Percentiles rank a stretch among this genome's conserved stretches.
phyloP scores from a whole-genome alignment of 78 protist species.

The Dictyostelium capitatum region DNA sequence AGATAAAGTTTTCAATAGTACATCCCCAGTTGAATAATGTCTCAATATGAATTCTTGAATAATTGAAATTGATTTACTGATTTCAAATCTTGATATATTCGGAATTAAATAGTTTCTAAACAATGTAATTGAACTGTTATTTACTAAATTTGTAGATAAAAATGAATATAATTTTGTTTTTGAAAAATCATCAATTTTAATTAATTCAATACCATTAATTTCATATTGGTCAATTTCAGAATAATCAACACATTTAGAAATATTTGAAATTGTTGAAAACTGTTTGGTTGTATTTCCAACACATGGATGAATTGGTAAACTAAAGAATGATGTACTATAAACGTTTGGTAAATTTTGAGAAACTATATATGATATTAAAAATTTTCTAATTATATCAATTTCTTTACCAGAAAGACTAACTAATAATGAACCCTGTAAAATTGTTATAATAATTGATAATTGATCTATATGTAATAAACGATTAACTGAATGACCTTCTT shows the following conservation, averaged over 20 bases:
- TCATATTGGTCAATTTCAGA: not conserved
- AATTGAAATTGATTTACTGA: not conserved
- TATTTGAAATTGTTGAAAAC: not conserved
- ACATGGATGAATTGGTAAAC: not conserved
- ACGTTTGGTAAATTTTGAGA: not conserved
- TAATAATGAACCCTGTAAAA: not conserved
- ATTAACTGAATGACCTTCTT: not conserved
- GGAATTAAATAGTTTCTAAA: not conserved
- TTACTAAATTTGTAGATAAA: not conserved
- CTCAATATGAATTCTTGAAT: not conserved
- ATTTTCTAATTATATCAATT: not conserved
- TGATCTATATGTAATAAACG: too few relatives aligned
- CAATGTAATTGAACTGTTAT: not conserved
- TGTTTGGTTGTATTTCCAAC: not conserved
- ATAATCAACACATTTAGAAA: not conserved
- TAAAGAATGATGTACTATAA: not conserved
- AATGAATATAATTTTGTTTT: too few relatives aligned
- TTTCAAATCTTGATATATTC: not conserved
- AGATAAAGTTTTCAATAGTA: too few relatives aligned
- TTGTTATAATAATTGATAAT: not conserved
- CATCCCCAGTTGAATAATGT: not conserved
- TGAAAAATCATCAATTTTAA: not conserved
- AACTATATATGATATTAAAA: not conserved
- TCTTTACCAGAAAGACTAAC: not conserved
- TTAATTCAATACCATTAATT: not conserved